Percentiles rank a stretch among this genome's conserved stretches.
Evolutionary conservation across 768 basidiomycete species (phyloP).

Genomic region (Chalciporus chontae): DNA sequence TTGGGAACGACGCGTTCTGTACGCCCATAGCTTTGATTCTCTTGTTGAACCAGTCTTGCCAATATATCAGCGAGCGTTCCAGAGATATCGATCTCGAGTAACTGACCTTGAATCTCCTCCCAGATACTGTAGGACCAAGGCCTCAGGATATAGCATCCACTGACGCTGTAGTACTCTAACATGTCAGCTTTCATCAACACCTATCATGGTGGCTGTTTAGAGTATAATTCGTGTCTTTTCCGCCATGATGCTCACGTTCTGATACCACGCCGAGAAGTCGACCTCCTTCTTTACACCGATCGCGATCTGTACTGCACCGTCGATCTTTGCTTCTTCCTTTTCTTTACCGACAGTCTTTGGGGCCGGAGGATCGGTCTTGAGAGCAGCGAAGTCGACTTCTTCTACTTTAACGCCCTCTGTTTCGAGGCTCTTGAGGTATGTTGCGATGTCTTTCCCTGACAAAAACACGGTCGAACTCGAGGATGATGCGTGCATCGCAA

Average conservation of each 20-base stretch:
- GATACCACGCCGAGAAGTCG: conserved; percentile 94
- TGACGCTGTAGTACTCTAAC: conserved; percentile 98
- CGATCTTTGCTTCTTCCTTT: conserved; percentile 76
- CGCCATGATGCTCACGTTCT: conserved; percentile 55
- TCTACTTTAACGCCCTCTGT: conserved; percentile 61
- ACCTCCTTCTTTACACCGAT: conserved; percentile 95
- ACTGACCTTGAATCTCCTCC: conserved; percentile 88
- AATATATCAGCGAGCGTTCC: background rate
- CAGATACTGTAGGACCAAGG: conserved; percentile 98
- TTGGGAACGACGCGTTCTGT: conserved; percentile 98
- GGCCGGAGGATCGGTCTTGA: conserved; percentile 47
- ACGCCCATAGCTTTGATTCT: conserved; percentile 93
- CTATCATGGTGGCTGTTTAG: conserved; percentile 38
- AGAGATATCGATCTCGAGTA: background rate
- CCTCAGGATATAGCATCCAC: conserved; percentile 97
- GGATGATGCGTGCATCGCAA: conserved; percentile 75
- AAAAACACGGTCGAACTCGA: conserved; percentile 74
- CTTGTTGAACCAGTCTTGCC: conserved; percentile 87
- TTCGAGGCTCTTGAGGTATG: conserved; percentile 71
- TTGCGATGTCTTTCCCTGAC: conserved; percentile 67
- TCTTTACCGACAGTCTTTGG: conserved; percentile 43
- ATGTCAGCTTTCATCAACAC: conserved; percentile 98
- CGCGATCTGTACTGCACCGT: conserved; percentile 87
- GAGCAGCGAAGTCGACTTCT: conserved; percentile 66
- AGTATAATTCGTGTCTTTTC: conserved; percentile 1